These are phyloP conservation scores for Fagopyrum homotropicum DNA, from an alignment of 148 eudicot genomes.

Conservation along the genomic window DNA sequence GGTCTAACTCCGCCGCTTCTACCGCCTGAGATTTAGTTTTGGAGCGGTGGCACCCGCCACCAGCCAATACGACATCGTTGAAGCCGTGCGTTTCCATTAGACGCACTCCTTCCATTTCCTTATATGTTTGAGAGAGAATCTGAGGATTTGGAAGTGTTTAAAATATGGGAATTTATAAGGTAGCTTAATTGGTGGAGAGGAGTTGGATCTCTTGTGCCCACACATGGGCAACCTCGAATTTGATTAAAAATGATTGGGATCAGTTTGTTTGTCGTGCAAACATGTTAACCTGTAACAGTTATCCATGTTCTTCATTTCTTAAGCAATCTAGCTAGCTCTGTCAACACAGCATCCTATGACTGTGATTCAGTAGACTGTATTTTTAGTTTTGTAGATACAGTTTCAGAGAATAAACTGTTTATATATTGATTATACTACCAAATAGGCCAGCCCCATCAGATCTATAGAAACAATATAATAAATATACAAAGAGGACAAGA, in stretches of 20 bases:
- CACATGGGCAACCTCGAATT: constrained; percentile 6
- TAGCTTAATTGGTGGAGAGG: neutral
- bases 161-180: neutral
- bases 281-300: neutral
- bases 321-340: neutral
- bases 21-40: neutral
- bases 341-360: neutral
- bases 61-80: constrained; percentile 9
- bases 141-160: neutral
- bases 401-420: too few species aligned
- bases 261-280: neutral
- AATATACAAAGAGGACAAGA: neutral
- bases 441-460: neutral
- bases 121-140: neutral
- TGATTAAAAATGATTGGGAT: neutral
- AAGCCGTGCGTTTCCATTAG: neutral
- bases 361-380: neutral
- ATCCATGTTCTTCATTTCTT: neutral
- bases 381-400: neutral
- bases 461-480: neutral
- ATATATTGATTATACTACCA: too few species aligned
- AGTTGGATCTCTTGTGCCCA: neutral
- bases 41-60: neutral
- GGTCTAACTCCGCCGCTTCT: neutral
- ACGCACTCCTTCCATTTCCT: neutral